Conservation (phyloP, 139 green algal species). For the Volvox reticuliferus region DNA sequence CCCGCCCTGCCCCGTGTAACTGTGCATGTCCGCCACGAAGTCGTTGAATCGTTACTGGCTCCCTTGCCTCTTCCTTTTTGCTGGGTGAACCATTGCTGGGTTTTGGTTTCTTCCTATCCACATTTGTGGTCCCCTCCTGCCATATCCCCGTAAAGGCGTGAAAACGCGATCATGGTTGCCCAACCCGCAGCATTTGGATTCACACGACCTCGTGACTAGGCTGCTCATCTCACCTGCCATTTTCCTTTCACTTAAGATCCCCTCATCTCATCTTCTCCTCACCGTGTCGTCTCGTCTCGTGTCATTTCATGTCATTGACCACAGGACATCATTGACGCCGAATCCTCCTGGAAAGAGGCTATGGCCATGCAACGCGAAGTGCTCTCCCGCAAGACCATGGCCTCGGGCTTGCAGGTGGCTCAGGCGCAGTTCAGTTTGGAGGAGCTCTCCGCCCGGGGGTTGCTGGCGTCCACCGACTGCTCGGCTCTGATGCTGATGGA, state of each 20-base stretch:
- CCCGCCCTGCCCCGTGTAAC: too few relatives aligned
- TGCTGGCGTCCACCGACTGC: constrained; percentile 66
- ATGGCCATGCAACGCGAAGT: constrained; percentile 55
- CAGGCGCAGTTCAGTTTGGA: constrained; percentile 62
- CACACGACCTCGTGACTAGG: too few relatives aligned
- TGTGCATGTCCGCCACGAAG: too few relatives aligned
- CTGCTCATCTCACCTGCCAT: too few relatives aligned
- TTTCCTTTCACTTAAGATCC: not conserved
- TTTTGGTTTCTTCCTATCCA: too few relatives aligned
- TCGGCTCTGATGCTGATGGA: constrained; percentile 71
- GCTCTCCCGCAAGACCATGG: constrained; percentile 55
- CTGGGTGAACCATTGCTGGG: too few relatives aligned
- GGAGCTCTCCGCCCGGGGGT: constrained; percentile 55
- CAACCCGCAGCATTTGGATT: too few relatives aligned
- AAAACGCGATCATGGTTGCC: too few relatives aligned
- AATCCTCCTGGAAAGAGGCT: constrained; percentile 50
- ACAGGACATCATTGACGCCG: constrained; percentile 49
- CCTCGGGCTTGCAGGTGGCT: constrained; percentile 36
- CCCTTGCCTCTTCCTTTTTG: too few relatives aligned
- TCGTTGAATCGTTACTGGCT: too few relatives aligned
- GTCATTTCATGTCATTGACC: not conserved
- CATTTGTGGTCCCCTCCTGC: too few relatives aligned
- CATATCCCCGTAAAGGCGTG: too few relatives aligned
- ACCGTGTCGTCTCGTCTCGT: not conserved
- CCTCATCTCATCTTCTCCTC: not conserved